Conservation (phyloP, 2,329 filamentous ascomycete species). For the Xenoacremonium recifei region DNA sequence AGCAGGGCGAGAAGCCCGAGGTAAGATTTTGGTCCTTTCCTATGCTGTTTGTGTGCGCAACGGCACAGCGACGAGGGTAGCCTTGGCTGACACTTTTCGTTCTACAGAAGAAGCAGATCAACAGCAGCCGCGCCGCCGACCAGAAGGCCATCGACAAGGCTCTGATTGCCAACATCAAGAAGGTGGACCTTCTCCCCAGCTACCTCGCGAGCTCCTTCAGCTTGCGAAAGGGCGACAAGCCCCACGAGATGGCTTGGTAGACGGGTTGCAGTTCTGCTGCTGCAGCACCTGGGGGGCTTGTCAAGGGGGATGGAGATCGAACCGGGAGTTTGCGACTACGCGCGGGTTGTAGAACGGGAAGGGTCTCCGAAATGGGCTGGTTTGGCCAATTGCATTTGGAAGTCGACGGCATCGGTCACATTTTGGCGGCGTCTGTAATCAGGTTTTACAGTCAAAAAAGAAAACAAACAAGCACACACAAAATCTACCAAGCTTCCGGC, state of each 20-base stretch:
- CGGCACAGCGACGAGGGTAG: no score
- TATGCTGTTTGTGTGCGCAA: no score
- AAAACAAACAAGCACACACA: slow-evolving; percentile 45
- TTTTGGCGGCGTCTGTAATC: slow-evolving; percentile 67
- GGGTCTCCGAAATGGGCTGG: slow-evolving; percentile 51
- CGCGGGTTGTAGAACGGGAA: slow-evolving; percentile 47
- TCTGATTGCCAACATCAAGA: slow-evolving; percentile 94
- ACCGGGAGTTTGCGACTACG: slow-evolving; percentile 32
- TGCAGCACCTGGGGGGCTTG: no score
- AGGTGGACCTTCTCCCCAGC: slow-evolving; percentile 88
- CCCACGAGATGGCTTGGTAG: slow-evolving; percentile 99
- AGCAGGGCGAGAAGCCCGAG: slow-evolving; percentile 97
- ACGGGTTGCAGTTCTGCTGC: slow-evolving; percentile 36
- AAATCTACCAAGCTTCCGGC: slow-evolving; percentile 34
- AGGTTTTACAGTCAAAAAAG: slow-evolving; percentile 61
- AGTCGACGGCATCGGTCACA: slow-evolving; percentile 64
- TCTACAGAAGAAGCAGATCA: slow-evolving; percentile 91
- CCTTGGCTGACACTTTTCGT: slow-evolving; percentile 21
- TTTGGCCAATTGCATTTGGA: slow-evolving; percentile 66
- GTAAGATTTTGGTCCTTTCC: slow-evolving; percentile 51
- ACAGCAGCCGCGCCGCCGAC: slow-evolving; percentile 88
- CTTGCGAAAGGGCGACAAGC: slow-evolving; percentile 98
- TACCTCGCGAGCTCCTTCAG: slow-evolving; percentile 97
- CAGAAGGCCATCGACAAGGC: slow-evolving; percentile 99
- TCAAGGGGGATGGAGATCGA: slow-evolving; percentile 26